Evolutionary conservation across 176 grass and related monocot species (phyloP).

Genomic region (Thinopyrum elongatum): DNA sequence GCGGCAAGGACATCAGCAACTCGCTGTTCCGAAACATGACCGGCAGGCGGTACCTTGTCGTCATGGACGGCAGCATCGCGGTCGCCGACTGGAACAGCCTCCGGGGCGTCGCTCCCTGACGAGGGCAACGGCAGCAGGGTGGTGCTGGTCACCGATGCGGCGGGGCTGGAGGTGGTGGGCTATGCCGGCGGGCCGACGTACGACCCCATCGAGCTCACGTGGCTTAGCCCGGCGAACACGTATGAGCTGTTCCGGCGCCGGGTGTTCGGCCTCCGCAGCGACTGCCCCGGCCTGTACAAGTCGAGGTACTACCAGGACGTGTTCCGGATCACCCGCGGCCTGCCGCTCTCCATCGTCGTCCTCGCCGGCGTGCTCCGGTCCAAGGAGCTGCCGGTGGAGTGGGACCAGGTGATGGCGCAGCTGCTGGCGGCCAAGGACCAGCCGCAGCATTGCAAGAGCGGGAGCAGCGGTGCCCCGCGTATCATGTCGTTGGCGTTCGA

Average conservation of each 20-base stretch:
- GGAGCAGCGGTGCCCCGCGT: not conserved
- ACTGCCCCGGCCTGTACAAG: constrained; percentile 35
- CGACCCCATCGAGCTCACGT: not conserved
- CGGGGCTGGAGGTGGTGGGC: constrained; percentile 11
- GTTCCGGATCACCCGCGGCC: constrained; percentile 45
- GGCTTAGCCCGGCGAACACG: constrained; percentile 38
- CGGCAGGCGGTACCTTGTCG: no score
- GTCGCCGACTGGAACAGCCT: no score
- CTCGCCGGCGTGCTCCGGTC: constrained; percentile 47
- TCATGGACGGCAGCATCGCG: no score
- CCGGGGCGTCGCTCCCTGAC: constrained; percentile 52
- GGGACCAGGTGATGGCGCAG: constrained; percentile 52
- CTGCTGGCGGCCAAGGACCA: constrained; percentile 25
- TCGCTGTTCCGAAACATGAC: no score
- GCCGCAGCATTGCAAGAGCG: not conserved
- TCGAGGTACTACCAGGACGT: constrained; percentile 47
- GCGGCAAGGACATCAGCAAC: no score
- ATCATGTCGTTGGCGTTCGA: constrained; percentile 56
- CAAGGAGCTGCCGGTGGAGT: constrained; percentile 45
- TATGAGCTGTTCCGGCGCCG: constrained; percentile 49
- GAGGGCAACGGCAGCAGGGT: constrained; percentile 51
- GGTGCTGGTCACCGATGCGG: constrained; percentile 29
- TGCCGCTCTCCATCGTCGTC: constrained; percentile 42
- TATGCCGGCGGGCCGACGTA: constrained; percentile 5
- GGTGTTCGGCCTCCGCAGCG: constrained; percentile 42